Percentiles rank a stretch among this genome's conserved stretches.
These are phyloP conservation scores for Rugosomyces carneus DNA, from an alignment of 1,284 basidiomycete genomes.

Conservation along the genomic window DNA sequence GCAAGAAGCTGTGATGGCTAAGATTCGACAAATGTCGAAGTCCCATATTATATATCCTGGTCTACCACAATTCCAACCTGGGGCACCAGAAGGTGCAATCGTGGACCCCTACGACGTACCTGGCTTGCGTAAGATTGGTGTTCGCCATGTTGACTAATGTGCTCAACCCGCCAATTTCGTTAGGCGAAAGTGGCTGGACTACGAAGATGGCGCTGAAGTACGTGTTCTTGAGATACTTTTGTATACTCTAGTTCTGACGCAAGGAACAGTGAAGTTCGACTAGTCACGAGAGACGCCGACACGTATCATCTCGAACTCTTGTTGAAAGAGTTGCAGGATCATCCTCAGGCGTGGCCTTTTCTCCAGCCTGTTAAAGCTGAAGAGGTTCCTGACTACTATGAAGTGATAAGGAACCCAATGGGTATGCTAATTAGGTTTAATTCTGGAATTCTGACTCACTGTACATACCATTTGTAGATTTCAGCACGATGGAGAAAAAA, in stretches of 20 bases:
- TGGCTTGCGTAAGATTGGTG: conserved; percentile 60
- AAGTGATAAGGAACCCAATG: conserved; percentile 91
- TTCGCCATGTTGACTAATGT: neutral
- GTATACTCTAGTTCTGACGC: conserved; percentile 6
- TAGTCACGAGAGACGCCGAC: conserved; percentile 49
- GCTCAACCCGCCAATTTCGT: conserved; percentile 9
- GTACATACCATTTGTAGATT: conserved; percentile 49
- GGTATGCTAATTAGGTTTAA: conserved; percentile 40
- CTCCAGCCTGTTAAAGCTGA: conserved; percentile 73
- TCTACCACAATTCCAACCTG: conserved; percentile 70
- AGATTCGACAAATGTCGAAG: conserved; percentile 84
- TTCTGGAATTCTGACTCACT: neutral
- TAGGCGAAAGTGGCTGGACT: conserved; percentile 92
- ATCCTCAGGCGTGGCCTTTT: conserved; percentile 89
- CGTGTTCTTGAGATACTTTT: conserved; percentile 22
- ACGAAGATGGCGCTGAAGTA: conserved; percentile 78
- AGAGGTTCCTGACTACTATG: conserved; percentile 90
- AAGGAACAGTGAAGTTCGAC: conserved; percentile 29
- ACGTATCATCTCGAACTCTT: conserved; percentile 76
- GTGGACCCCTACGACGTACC: conserved; percentile 77
- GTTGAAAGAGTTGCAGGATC: conserved; percentile 76
- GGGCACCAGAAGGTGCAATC: conserved; percentile 36
- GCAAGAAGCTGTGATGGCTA: conserved; percentile 83
- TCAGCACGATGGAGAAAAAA: conserved; percentile 90
- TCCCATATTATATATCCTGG: conserved; percentile 87